A percentile compares a stretch with the other conserved stretches of the same genome.
These are phyloP conservation scores for Fusarium decemcellulare DNA, from an alignment of 2,329 filamentous ascomycete species.

Conservation along the genomic window DNA sequence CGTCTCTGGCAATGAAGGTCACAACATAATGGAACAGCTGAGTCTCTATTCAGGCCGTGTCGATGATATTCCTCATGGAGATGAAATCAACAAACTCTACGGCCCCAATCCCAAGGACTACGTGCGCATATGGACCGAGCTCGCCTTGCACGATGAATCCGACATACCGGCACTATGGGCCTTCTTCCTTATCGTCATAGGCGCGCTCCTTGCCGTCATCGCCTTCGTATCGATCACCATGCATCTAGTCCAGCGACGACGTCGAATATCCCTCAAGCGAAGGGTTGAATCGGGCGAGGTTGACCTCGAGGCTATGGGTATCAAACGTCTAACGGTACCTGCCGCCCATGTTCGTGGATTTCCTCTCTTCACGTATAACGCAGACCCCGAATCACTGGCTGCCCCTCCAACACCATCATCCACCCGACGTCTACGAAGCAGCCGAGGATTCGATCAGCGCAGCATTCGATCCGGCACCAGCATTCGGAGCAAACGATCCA, in stretches of 20 bases:
- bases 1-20: slow-evolving; percentile 77
- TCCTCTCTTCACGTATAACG: slow-evolving; percentile 83
- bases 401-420: slow-evolving; percentile 55
- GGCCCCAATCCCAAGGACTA: slow-evolving; percentile 70
- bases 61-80: slow-evolving; percentile 70
- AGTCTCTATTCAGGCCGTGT: slow-evolving; percentile 84
- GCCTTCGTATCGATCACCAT: slow-evolving; percentile 77
- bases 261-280: slow-evolving; percentile 76
- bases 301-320: slow-evolving; percentile 87
- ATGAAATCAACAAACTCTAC: slow-evolving; percentile 69
- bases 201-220: slow-evolving; percentile 78
- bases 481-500: slow-evolving; percentile 57
- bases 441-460: slow-evolving; percentile 49
- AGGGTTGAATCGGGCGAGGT: slow-evolving; percentile 85
- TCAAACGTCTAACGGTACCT: slow-evolving; percentile 86
- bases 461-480: slow-evolving; percentile 48
- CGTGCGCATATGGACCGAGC: slow-evolving; percentile 71
- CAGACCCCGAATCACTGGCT: slow-evolving; percentile 61
- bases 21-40: slow-evolving; percentile 78
- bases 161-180: slow-evolving; percentile 84
- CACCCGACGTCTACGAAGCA: slow-evolving; percentile 48
- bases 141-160: slow-evolving; percentile 62
- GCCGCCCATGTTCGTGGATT: slow-evolving; percentile 78
- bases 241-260: slow-evolving; percentile 82
- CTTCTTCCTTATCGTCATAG: slow-evolving; percentile 80